phyloP scores from a whole-genome alignment of 2,329 filamentous ascomycete genomes.

The Ploettnerulaceae sp. region DNA sequence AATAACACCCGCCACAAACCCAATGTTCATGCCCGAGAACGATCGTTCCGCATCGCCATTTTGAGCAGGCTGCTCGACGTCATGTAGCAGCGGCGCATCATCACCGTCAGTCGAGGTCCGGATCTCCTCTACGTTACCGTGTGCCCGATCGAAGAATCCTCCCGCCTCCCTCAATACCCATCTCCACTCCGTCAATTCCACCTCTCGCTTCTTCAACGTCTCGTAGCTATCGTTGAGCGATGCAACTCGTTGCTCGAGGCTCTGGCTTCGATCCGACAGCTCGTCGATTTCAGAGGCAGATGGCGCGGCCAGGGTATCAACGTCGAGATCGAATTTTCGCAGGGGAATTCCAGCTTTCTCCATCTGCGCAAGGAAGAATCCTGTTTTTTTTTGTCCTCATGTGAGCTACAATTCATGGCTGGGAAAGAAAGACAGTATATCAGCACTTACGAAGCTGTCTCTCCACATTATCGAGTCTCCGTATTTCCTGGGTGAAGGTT shows the following conservation, averaged over 20 bases:
- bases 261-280: conserved; percentile 85
- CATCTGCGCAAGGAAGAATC: conserved; percentile 94
- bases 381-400: no score
- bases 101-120: conserved; percentile 79
- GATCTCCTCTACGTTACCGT: conserved; percentile 95
- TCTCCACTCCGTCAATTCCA: conserved; percentile 95
- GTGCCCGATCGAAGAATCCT: conserved; percentile 93
- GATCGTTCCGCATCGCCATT: conserved; percentile 64
- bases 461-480: conserved; percentile 95
- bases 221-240: conserved; percentile 98
- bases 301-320: conserved; percentile 78
- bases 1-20: conserved; percentile 96
- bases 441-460: conserved; percentile 78
- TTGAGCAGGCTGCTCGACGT: conserved; percentile 82
- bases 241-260: conserved; percentile 83
- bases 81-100: conserved; percentile 86
- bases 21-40: conserved; percentile 98
- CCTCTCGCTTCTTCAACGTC: conserved; percentile 94
- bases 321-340: conserved; percentile 86
- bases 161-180: conserved; percentile 96
- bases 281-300: conserved; percentile 95
- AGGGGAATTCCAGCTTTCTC: conserved; percentile 84
- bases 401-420: no score
- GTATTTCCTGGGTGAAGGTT: conserved; percentile 96
- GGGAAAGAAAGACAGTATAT: no score